Percentiles rank a stretch among this genome's conserved stretches.
These are phyloP conservation scores for Nakazawaea laoshanensis DNA, from an alignment of 805 yeast species.

Conservation along the genomic window DNA sequence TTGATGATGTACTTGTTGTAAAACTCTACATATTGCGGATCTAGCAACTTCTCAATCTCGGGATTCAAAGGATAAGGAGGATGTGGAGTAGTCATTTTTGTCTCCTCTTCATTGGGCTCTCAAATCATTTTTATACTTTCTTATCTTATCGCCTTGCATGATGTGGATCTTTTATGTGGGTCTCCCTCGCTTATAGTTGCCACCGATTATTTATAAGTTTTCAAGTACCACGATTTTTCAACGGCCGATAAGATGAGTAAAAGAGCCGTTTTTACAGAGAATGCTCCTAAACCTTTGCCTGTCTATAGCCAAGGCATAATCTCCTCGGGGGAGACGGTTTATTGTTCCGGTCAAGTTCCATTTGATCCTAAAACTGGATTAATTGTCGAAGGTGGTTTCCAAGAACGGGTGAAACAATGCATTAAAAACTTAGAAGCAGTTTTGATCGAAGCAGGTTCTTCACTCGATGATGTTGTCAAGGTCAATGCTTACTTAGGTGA, in stretches of 20 bases:
- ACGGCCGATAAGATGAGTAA: conserved; percentile 4
- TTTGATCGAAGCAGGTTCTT: conserved; percentile 37
- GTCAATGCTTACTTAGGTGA: conserved; percentile 37
- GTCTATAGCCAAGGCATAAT: conserved; percentile 8
- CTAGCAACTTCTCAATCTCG: conserved; percentile 16
- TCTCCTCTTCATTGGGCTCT: neutral
- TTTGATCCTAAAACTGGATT: conserved; percentile 8
- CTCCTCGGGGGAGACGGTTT: conserved; percentile 8
- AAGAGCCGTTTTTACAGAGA: conserved; percentile 3
- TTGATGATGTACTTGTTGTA: conserved; percentile 19
- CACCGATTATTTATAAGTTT: neutral
- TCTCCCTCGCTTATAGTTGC: neutral
- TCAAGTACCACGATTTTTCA: neutral
- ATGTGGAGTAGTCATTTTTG: conserved; percentile 1
- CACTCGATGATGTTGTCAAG: conserved; percentile 35
- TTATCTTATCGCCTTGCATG: neutral
- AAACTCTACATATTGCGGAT: conserved; percentile 29
- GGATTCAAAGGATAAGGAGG: conserved; percentile 12
- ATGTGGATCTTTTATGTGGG: neutral
- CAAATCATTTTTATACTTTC: too few relatives aligned
- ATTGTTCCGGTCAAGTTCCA: conserved; percentile 10
- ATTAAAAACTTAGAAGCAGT: conserved; percentile 33
- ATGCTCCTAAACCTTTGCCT: conserved; percentile 7
- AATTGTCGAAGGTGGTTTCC: conserved; percentile 5
- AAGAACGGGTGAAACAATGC: conserved; percentile 26